Conservation (phyloP, 495 filamentous ascomycete genomes). For the Tuber indicum region DNA sequence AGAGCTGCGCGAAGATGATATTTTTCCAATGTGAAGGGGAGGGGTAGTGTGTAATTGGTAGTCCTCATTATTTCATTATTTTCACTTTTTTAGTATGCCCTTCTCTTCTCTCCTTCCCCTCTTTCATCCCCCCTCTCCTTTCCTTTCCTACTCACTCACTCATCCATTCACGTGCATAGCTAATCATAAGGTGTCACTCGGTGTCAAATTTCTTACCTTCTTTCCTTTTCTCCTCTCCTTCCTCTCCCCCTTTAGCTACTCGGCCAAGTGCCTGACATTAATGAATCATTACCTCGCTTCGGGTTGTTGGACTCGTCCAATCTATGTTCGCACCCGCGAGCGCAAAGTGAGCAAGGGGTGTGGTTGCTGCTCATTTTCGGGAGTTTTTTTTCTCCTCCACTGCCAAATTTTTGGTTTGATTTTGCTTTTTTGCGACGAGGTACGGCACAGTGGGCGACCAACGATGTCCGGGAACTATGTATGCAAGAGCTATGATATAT, state of each 20-base stretch:
- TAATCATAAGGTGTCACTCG: conserved; percentile 3
- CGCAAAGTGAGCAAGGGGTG: not conserved
- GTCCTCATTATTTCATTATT: not conserved
- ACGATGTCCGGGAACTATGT: not conserved
- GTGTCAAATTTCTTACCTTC: not conserved
- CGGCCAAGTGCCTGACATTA: not conserved
- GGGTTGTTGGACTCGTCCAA: not conserved
- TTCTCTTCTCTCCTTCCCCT: not conserved
- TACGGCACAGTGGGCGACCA: not conserved
- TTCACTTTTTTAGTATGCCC: not conserved
- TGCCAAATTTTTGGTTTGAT: not conserved
- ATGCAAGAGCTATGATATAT: not conserved
- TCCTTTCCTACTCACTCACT: not conserved
- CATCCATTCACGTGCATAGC: not conserved
- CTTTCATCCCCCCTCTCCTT: too few relatives aligned
- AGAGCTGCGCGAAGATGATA: not conserved
- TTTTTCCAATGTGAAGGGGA: not conserved
- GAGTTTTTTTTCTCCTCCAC: not conserved
- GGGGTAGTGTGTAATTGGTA: not conserved
- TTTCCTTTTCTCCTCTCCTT: not conserved
- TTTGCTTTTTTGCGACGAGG: not conserved
- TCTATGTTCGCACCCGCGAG: not conserved
- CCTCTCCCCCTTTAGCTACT: not conserved
- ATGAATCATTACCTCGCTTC: not conserved
- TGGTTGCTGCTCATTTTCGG: too few relatives aligned